phyloP scores from a whole-genome alignment of 108 stramenopile genomes.

The Bacterosira constricta region DNA sequence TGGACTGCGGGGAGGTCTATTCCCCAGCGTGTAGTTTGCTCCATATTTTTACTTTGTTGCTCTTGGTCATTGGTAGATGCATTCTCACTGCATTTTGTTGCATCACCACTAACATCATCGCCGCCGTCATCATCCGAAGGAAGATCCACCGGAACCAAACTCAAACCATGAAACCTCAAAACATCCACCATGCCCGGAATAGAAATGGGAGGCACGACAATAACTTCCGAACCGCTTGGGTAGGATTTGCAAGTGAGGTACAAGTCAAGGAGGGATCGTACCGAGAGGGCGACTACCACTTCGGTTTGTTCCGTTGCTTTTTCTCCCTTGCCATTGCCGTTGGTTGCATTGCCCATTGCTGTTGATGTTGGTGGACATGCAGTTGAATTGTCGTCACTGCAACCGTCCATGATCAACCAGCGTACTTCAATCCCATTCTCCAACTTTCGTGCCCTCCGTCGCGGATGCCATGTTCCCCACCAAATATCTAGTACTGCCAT shows the following conservation, averaged over 20 bases:
- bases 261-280: slow-evolving; percentile 75
- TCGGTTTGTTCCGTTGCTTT: neutral
- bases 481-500: slow-evolving; percentile 2
- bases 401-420: too few species aligned
- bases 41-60: neutral
- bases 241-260: slow-evolving; percentile 62
- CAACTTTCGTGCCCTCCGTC: neutral
- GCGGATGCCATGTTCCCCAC: slow-evolving; percentile 29
- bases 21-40: slow-evolving; percentile 19
- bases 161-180: slow-evolving; percentile 54
- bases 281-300: slow-evolving; percentile 75
- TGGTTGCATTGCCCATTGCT: too few species aligned
- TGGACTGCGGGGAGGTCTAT: slow-evolving; percentile 52
- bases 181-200: slow-evolving; percentile 84
- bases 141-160: slow-evolving; percentile 74
- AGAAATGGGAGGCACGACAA: slow-evolving; percentile 74
- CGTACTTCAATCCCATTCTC: slow-evolving; percentile 25
- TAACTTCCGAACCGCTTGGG: slow-evolving; percentile 63
- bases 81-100: neutral
- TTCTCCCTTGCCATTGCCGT: too few species aligned
- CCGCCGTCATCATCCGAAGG: slow-evolving; percentile 4
- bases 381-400: too few species aligned
- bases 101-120: neutral
- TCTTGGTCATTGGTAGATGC: neutral
- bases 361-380: too few species aligned